A percentile compares a stretch with the other conserved stretches of the same genome.
phyloP scores from a whole-genome alignment of 495 filamentous ascomycete species.

The Xylaria venustula region DNA sequence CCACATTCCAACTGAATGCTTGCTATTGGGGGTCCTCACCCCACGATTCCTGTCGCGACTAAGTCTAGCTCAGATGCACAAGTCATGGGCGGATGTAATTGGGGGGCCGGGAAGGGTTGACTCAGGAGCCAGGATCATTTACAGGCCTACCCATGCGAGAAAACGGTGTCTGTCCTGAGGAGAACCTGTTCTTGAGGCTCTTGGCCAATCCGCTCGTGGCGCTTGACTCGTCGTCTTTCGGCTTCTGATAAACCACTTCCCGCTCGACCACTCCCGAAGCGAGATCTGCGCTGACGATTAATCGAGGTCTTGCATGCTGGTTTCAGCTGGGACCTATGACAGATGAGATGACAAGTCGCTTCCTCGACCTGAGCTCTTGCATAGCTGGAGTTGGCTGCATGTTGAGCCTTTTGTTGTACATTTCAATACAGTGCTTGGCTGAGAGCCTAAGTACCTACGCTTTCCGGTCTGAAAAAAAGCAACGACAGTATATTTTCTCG shows the following conservation, averaged over 20 bases:
- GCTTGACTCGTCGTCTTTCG: conserved; percentile 4
- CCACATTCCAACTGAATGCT: not conserved
- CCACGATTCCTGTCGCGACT: not conserved
- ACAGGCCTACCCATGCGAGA: not conserved
- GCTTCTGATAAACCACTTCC: not conserved
- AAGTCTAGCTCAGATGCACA: not conserved
- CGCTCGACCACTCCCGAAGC: not conserved
- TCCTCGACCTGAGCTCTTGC: conserved; percentile 1
- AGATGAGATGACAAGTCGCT: conserved; percentile 7
- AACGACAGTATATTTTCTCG: too few species aligned
- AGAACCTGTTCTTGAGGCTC: not conserved
- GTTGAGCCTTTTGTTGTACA: not conserved
- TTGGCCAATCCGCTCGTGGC: conserved; percentile 9
- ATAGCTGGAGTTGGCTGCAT: not conserved
- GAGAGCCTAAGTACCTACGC: not conserved
- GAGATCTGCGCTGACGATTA: conserved; percentile 6
- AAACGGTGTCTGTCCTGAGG: not conserved
- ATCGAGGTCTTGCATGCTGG: not conserved
- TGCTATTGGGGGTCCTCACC: not conserved
- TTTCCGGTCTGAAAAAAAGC: conserved; percentile 15
- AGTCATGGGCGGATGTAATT: not conserved
- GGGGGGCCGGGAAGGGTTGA: not conserved
- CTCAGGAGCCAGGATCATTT: not conserved
- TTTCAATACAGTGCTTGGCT: not conserved
- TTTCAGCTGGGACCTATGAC: conserved; percentile 6